Evolutionary conservation across 805 yeast species (phyloP), one percentile per base, ranked within the genome.

Genomic region (Wickerhamomyces chaumierensis): DNA sequence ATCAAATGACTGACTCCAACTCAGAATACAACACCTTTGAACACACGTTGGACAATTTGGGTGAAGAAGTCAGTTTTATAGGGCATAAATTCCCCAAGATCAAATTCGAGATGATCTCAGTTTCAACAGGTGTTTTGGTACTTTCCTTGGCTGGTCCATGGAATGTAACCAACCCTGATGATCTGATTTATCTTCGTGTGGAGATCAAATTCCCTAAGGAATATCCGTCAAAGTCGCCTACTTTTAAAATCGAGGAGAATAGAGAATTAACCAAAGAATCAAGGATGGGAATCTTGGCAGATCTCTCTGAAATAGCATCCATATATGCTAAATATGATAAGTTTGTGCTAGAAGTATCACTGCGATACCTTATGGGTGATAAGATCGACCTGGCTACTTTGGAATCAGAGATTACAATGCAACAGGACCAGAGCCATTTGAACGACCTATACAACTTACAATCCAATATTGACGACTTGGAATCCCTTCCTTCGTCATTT

Each of bases 1-100:
- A 43, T 50, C 2, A 33, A 50, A 21, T 21, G 23, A 21, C 23
- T 20, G 55, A 50, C 23, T 49, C 48, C 20, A 50, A 50, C 34
- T 62, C 67, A 0, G 58, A 67, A 25, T 25, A 25, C 29, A 62
- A 59, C 33, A 50, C 55, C 1, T 57, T 62, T 37, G 63, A 61
- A 18, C 64, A 60, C 16, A 45, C 54, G 11, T 69, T 75, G 3
- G 73, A 78, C 18, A 86, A 85, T 51, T 58, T 90, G 19, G 96
- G 95, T 6, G 96, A 88, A 57, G 98, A 90, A 57, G 87, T 92
- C 2, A 81, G 94, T 45, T 65, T 74, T 15, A 86, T 87, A 6
- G 94, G 95, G 3, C 87, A 81, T 48, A 84, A 83, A 48, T 87
- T 88, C 54, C 95, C 96, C 1, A 85, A 81, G 48, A 71, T 92